Percentiles rank a stretch among this genome's conserved stretches.
phyloP scores from a whole-genome alignment of 2,329 filamentous ascomycete genomes.

The Cordyceps javanica region DNA sequence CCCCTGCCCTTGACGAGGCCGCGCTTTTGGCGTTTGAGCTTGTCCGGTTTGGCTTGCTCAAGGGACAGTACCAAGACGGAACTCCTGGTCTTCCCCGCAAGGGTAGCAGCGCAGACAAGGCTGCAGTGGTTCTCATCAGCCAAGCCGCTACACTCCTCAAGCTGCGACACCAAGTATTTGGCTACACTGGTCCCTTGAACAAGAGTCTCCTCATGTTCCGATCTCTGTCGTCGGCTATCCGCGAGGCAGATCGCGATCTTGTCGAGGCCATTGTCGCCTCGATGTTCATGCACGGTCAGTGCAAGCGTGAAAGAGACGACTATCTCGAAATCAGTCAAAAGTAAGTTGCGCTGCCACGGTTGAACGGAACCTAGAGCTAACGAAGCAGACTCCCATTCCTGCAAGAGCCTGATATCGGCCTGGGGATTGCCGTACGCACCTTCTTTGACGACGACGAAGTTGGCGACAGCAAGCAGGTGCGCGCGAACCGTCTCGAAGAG shows the following conservation, averaged over 20 bases:
- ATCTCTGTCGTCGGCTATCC: conserved; percentile 73
- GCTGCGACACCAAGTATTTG: conserved; percentile 74
- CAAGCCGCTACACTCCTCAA: conserved; percentile 79
- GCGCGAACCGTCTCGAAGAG: conserved; percentile 37
- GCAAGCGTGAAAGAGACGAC: conserved; percentile 62
- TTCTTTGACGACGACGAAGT: conserved; percentile 67
- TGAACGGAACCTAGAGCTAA: conserved; percentile 17
- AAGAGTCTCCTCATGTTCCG: conserved; percentile 83
- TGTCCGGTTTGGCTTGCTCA: conserved; percentile 71
- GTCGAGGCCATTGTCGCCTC: conserved; percentile 76
- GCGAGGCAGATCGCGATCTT: conserved; percentile 73
- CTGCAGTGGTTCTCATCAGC: conserved; percentile 74
- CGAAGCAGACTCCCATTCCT: conserved; percentile 56
- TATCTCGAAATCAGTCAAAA: conserved; percentile 63
- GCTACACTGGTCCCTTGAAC: conserved; percentile 91
- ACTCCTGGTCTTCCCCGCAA: conserved; percentile 50
- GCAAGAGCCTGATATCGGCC: conserved; percentile 63
- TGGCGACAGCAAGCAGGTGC: conserved; percentile 44
- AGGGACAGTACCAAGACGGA: conserved; percentile 56
- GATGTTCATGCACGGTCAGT: conserved; percentile 76
- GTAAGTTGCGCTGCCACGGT: conserved; percentile 39
- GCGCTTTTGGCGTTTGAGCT: conserved; percentile 82
- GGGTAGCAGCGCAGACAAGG: conserved; percentile 64
- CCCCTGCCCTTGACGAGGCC: conserved; percentile 61
- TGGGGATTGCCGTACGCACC: conserved; percentile 75